Conservation (phyloP, 371 early-diverging fungal species). For the Circinella umbellata region DNA sequence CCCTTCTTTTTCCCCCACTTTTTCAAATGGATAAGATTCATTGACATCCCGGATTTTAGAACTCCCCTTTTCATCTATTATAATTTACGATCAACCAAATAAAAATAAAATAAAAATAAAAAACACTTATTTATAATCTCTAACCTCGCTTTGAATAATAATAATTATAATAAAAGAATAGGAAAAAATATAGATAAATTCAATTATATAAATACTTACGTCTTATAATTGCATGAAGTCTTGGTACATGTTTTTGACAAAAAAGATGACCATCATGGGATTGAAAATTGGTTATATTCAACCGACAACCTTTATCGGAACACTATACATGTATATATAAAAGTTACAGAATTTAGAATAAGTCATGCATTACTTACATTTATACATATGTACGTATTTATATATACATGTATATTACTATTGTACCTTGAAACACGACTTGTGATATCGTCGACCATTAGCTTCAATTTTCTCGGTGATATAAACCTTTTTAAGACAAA, state of each 20-base stretch:
- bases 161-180: no score
- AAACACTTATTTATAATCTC: no score
- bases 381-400: not conserved
- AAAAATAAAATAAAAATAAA: no score
- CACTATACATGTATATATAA: slow-evolving; percentile 14
- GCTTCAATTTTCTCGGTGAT: slow-evolving; percentile 68
- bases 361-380: not conserved
- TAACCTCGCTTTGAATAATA: no score
- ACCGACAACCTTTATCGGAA: slow-evolving; percentile 39
- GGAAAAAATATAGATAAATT: not conserved
- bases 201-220: slow-evolving; percentile 16
- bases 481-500: slow-evolving; percentile 64
- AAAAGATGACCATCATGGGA: slow-evolving; percentile 34
- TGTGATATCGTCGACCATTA: slow-evolving; percentile 61
- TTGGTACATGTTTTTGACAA: slow-evolving; percentile 51
- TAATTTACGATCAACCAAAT: no score
- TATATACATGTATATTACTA: not conserved
- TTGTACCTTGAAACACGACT: slow-evolving; percentile 57
- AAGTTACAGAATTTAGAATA: slow-evolving; percentile 4
- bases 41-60: not conserved
- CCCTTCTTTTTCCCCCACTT: not conserved
- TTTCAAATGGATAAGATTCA: slow-evolving; percentile 6
- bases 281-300: slow-evolving; percentile 44
- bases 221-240: slow-evolving; percentile 34
- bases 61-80: not conserved